Base-by-base conservation (phyloP, 495 filamentous ascomycete genomes). In the Daldinia loculata region DNA sequence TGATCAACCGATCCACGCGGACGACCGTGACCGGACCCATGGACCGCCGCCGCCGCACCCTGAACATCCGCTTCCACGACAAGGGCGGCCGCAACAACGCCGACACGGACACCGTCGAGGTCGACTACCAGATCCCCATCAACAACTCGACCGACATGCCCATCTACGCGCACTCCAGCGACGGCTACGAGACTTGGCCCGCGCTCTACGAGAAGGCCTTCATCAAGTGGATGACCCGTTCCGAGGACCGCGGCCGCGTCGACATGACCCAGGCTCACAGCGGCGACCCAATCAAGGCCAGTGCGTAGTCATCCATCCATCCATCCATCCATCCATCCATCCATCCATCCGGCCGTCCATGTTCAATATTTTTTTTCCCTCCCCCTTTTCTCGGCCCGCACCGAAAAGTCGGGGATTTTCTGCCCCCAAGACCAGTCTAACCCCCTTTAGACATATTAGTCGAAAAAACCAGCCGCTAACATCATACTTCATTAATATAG, bases 151-250 rank as follows among this genome's bases (percentile, higher is more conserved):
- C 64, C 61, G 69, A 76, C 50, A 61, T 76, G 61, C 74, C 75
- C 63, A 66, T 81, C 34, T 81, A 81, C 74, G 75, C 74, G 61
- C 79, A 74, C 15, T 74, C 80, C 6, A 75, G 66, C 60, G 72
- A 75, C 69, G 74, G 74, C 11, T 71, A 64, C 65, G 76, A 78
- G 39, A 53, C 79, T 36, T 81, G 80, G 80, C 79, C 80, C 0
- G 53, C 76, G 52, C 69, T 81, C 22, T 81, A 81, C 74, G 80
- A 81, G 61, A 81, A 81, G 72, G 80, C 80, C 43, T 81, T 81
- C 64, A 66, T 78, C 34, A 76, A 76, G 56, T 81, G 80, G 80
- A 62, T 78, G 43, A 72, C 70, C 22, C 26, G 36, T 26, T 58
- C 56, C 27, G 36, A 64, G 38, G 39, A 68, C 43, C 30, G 64